phyloP scores from a whole-genome alignment of 176 grass and related monocot genomes.

The Cymbopogon citratus region DNA sequence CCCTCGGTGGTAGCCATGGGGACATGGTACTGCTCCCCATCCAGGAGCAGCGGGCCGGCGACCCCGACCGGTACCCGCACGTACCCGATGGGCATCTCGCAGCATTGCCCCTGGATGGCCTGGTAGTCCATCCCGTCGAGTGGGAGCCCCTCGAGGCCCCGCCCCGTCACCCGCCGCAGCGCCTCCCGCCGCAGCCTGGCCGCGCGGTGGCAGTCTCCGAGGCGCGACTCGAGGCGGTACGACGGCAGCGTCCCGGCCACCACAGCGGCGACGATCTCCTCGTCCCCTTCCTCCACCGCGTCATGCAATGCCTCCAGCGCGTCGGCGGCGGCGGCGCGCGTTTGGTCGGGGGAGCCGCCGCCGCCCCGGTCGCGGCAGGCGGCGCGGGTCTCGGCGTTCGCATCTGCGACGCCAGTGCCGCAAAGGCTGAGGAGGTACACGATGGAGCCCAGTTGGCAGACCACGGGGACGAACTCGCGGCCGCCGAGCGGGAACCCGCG shows the following conservation, averaged over 20 bases:
- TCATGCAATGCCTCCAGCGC: constrained; percentile 31
- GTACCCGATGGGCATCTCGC: constrained; percentile 67
- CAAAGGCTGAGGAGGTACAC: constrained; percentile 48
- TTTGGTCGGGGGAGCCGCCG: not conserved
- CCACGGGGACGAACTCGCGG: constrained; percentile 42
- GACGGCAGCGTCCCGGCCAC: constrained; percentile 42
- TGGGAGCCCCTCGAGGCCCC: constrained; percentile 59
- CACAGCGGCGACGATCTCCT: constrained; percentile 54
- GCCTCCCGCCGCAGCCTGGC: constrained; percentile 58
- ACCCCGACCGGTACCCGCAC: constrained; percentile 62
- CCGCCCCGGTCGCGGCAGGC: not conserved
- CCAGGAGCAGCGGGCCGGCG: constrained; percentile 61
- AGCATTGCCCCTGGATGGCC: constrained; percentile 64
- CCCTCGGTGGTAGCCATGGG: constrained; percentile 81
- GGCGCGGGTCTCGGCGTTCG: constrained; percentile 15
- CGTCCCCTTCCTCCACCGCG: constrained; percentile 32
- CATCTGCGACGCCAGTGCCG: constrained; percentile 17
- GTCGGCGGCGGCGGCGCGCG: not conserved
- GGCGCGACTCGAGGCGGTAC: constrained; percentile 41
- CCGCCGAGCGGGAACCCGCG: constrained; percentile 41
- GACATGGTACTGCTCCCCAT: constrained; percentile 45
- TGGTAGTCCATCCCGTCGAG: constrained; percentile 59
- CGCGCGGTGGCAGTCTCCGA: constrained; percentile 47
- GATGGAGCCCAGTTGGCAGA: constrained; percentile 49
- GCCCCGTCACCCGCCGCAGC: constrained; percentile 49